A percentile compares a stretch with the other conserved stretches of the same genome.
These are phyloP conservation scores for Anisodus tanguticus DNA, from an alignment of 257 asterid genomes.

Conservation along the genomic window DNA sequence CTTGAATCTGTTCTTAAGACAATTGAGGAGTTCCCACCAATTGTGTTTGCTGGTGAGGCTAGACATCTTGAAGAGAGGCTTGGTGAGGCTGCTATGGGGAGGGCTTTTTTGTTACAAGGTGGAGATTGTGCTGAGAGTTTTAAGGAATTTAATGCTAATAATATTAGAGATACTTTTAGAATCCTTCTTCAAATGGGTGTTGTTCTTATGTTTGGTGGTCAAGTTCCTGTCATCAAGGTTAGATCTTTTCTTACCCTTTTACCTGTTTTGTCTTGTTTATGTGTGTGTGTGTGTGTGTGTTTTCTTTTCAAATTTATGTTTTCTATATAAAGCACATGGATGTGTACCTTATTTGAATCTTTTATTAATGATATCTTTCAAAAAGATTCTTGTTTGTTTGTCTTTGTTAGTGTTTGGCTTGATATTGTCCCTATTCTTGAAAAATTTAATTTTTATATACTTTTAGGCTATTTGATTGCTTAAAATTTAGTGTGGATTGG, in stretches of 20 bases:
- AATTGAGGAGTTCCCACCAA: slow-evolving; percentile 65
- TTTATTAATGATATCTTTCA: neutral
- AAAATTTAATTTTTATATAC: neutral
- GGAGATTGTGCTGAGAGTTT: slow-evolving; percentile 95
- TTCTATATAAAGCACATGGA: neutral
- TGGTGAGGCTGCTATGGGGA: slow-evolving; percentile 79
- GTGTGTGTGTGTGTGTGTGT: neutral
- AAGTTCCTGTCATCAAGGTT: slow-evolving; percentile 78
- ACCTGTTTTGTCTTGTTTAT: neutral
- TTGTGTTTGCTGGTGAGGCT: slow-evolving; percentile 89
- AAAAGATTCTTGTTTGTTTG: neutral
- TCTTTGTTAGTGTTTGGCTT: neutral
- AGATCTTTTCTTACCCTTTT: neutral
- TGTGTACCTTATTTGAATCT: neutral
- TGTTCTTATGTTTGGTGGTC: slow-evolving; percentile 83
- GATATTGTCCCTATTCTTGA: neutral
- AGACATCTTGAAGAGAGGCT: slow-evolving; percentile 71
- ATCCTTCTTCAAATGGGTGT: slow-evolving; percentile 82
- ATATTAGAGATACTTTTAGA: slow-evolving; percentile 80
- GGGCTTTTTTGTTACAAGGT: slow-evolving; percentile 78
- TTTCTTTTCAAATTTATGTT: neutral
- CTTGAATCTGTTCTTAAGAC: slow-evolving; percentile 60
- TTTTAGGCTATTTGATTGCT: neutral
- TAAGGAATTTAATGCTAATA: slow-evolving; percentile 75
- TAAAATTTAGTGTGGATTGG: neutral